A percentile compares a stretch with the other conserved stretches of the same genome.
Conservation (phyloP, 805 yeast species). For the Candida anglica region DNA sequence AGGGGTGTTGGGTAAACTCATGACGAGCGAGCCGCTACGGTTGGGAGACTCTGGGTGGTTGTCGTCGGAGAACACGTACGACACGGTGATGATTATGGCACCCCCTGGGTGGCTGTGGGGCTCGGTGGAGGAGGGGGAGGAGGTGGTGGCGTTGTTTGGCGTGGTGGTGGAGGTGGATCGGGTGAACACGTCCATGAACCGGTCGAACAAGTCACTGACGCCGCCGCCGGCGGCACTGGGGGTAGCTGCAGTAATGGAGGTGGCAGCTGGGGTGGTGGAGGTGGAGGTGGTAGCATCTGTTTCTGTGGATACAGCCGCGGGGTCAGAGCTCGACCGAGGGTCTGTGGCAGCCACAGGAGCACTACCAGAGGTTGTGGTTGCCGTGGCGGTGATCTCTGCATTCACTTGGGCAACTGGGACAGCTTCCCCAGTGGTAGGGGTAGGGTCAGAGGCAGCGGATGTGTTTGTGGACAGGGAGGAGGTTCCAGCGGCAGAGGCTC, state of each 20-base stretch:
- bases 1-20: slow-evolving; percentile 66
- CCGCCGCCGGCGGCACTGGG: slow-evolving; percentile 3
- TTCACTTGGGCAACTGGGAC: no score
- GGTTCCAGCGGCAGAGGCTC: no score
- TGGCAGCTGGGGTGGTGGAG: slow-evolving; percentile 1
- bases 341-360: neutral
- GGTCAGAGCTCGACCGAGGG: neutral
- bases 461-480: no score
- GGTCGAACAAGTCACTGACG: neutral
- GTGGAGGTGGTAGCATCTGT: no score
- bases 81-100: slow-evolving; percentile 41
- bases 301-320: neutral
- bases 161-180: slow-evolving; percentile 4
- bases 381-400: neutral
- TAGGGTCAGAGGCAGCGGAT: no score
- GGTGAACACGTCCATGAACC: slow-evolving; percentile 3
- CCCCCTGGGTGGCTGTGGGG: slow-evolving; percentile 16
- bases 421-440: no score
- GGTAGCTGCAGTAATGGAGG: slow-evolving; percentile 4
- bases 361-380: neutral
- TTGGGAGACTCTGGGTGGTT: slow-evolving; percentile 33
- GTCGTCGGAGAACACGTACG: slow-evolving; percentile 40
- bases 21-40: slow-evolving; percentile 54
- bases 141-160: neutral
- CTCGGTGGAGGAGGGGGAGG: slow-evolving; percentile 4